A percentile compares a stretch with the other conserved stretches of the same genome.
Conservation (phyloP, 1,284 basidiomycete species). For the Ganoderma leucocontextum region DNA sequence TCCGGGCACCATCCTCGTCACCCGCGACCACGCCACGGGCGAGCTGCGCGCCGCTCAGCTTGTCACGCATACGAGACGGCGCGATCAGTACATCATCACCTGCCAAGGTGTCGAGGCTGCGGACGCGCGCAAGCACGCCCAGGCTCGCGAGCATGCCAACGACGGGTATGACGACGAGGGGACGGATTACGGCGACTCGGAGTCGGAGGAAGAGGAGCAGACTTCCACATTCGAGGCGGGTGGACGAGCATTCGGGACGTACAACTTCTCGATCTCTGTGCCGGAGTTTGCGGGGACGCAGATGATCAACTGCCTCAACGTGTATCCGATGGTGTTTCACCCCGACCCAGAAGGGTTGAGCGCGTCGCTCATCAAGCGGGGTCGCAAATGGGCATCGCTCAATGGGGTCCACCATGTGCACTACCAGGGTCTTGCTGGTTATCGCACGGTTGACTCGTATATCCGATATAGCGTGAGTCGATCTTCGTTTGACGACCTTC, state of each 20-base stretch:
- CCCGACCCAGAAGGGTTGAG: conserved; percentile 47
- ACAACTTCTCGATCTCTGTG: conserved; percentile 49
- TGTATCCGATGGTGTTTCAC: conserved; percentile 60
- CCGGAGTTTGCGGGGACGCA: conserved; percentile 50
- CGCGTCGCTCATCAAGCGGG: conserved; percentile 51
- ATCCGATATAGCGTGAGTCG: conserved; percentile 35
- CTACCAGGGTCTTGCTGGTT: conserved; percentile 56
- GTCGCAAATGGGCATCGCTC: conserved; percentile 59
- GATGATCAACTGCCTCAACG: conserved; percentile 55
- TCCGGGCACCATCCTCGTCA: conserved; percentile 11
- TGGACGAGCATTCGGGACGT: conserved; percentile 42
- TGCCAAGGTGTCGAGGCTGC: conserved; percentile 60
- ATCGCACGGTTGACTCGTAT: conserved; percentile 39
- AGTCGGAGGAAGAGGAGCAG: conserved; percentile 12
- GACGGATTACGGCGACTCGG: too few species aligned
- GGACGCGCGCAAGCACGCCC: conserved; percentile 40
- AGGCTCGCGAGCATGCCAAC: neutral
- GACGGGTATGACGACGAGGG: conserved; percentile 13
- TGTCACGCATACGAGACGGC: conserved; percentile 41
- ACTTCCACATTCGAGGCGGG: neutral
- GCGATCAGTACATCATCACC: conserved; percentile 45
- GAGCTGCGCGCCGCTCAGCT: conserved; percentile 53
- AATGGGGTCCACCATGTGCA: conserved; percentile 61
- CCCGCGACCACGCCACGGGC: conserved; percentile 35
- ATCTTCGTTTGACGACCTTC: neutral